A percentile compares a stretch with the other conserved stretches of the same genome.
These are phyloP conservation scores for Venustampulla echinocandica DNA, from an alignment of 495 filamentous ascomycete species.

Conservation along the genomic window DNA sequence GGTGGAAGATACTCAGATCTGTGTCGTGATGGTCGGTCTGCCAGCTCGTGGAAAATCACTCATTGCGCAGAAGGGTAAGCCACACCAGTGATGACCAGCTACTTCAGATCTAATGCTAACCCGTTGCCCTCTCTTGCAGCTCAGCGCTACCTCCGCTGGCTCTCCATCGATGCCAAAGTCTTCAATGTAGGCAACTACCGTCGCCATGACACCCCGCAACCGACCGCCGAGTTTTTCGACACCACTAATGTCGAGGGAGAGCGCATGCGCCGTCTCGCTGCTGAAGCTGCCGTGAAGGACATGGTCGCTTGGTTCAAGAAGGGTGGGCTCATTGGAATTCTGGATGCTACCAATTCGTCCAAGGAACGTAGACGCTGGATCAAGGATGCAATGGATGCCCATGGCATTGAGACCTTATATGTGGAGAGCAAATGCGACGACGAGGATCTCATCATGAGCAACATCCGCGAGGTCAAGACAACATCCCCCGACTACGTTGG, in stretches of 20 bases:
- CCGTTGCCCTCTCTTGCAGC: slow-evolving; percentile 42
- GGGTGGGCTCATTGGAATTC: slow-evolving; percentile 73
- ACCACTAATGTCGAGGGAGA: slow-evolving; percentile 81
- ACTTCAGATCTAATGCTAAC: not conserved
- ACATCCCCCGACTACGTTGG: slow-evolving; percentile 90
- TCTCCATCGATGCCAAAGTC: slow-evolving; percentile 81
- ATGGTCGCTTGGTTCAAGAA: slow-evolving; percentile 87
- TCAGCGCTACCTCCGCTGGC: slow-evolving; percentile 91
- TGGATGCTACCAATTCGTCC: slow-evolving; percentile 98
- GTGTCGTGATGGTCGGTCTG: slow-evolving; percentile 97
- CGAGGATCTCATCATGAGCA: slow-evolving; percentile 89
- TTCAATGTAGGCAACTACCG: slow-evolving; percentile 98
- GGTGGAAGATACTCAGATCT: slow-evolving; percentile 91
- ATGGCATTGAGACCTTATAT: slow-evolving; percentile 82
- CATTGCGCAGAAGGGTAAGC: slow-evolving; percentile 87
- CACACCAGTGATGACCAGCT: too few species aligned
- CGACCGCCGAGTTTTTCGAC: slow-evolving; percentile 88
- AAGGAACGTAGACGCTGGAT: slow-evolving; percentile 50
- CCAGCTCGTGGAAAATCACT: slow-evolving; percentile 93
- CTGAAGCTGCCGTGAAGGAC: slow-evolving; percentile 79
- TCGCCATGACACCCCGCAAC: slow-evolving; percentile 75
- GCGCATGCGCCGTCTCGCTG: slow-evolving; percentile 75
- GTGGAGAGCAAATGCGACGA: slow-evolving; percentile 95
- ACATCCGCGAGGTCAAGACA: slow-evolving; percentile 96
- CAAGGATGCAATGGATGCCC: slow-evolving; percentile 28